phyloP scores from a whole-genome alignment of 306 rosid genomes.

The Phaseolus lunatus region DNA sequence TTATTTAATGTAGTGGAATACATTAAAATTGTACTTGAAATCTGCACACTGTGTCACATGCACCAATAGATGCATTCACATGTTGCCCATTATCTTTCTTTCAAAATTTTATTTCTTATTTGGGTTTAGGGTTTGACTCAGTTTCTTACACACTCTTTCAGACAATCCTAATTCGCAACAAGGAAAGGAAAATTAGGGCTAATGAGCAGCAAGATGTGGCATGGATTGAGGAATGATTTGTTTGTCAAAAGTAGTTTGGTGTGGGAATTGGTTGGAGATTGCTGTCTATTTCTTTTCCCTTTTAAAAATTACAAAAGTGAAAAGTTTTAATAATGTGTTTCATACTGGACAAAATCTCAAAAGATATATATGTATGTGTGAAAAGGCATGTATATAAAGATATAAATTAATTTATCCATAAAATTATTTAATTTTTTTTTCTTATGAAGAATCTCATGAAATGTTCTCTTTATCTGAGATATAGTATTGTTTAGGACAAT shows the following conservation, averaged over 20 bases:
- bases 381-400: too few relatives aligned
- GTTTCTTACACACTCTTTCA: conserved; percentile 19
- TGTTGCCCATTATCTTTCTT: conserved; percentile 39
- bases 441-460: too few relatives aligned
- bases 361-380: too few relatives aligned
- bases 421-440: too few relatives aligned
- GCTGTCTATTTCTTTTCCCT: too few relatives aligned
- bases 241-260: conserved; percentile 32
- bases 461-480: too few relatives aligned
- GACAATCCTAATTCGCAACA: conserved; percentile 33
- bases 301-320: too few relatives aligned
- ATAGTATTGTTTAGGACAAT: too few relatives aligned
- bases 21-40: conserved; percentile 39
- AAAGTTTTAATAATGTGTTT: too few relatives aligned
- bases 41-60: conserved; percentile 45
- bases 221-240: conserved; percentile 48
- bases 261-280: conserved; percentile 21
- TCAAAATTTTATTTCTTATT: conserved; percentile 29
- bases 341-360: too few relatives aligned
- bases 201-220: conserved; percentile 40
- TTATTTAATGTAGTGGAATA: neutral
- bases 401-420: too few relatives aligned
- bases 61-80: conserved; percentile 49
- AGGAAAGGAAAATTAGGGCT: conserved; percentile 16
- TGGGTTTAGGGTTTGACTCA: conserved; percentile 40